A percentile compares a stretch with the other conserved stretches of the same genome.
phyloP scores from a whole-genome alignment of 129 eudicot genomes.

The Scalesia atractyloides region DNA sequence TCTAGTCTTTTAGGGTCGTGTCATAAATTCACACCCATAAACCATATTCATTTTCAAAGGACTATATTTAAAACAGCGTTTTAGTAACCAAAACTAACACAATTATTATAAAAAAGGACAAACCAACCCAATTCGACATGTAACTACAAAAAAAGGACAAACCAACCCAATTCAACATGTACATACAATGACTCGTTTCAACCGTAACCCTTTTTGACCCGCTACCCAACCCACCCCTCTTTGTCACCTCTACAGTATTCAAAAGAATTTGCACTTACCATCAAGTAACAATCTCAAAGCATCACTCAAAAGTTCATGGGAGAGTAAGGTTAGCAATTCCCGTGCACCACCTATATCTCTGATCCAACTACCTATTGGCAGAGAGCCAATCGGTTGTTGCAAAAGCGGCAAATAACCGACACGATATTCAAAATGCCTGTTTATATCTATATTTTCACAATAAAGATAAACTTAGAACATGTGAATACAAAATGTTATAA shows the following conservation, averaged over 20 bases:
- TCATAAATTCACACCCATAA: neutral
- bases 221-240: neutral
- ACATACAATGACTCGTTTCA: constrained; percentile 3
- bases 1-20: no score
- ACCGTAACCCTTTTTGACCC: neutral
- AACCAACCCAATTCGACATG: neutral
- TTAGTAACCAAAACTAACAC: neutral
- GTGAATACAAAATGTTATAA: neutral
- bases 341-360: constrained; percentile 35
- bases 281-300: constrained; percentile 48
- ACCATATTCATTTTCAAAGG: neutral
- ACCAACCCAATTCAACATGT: neutral
- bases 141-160: neutral
- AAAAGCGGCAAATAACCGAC: constrained; percentile 49
- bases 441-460: constrained; percentile 44
- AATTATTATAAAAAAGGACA: neutral
- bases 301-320: constrained; percentile 40
- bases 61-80: neutral
- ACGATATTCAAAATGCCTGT: constrained; percentile 44
- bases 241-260: neutral
- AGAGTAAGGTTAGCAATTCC: constrained; percentile 39
- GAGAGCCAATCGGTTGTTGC: constrained; percentile 43
- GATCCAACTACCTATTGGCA: constrained; percentile 56
- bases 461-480: neutral
- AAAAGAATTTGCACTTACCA: constrained; percentile 30